phyloP scores from a whole-genome alignment of 352 stramenopile genomes.

The Phytophthora uliginosa region DNA sequence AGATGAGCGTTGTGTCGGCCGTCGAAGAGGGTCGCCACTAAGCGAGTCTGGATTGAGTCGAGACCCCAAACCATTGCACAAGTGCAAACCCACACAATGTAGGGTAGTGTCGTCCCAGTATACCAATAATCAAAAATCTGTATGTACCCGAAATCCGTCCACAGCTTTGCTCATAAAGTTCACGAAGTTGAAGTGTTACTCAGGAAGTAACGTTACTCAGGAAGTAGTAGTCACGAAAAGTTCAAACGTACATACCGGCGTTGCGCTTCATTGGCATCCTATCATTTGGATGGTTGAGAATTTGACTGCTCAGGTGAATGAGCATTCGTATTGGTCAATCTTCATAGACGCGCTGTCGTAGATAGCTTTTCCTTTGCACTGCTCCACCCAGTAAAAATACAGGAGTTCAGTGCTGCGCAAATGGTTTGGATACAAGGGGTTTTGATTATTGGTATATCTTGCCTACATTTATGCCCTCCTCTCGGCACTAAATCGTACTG shows the following conservation, averaged over 20 bases:
- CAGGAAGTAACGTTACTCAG: background rate
- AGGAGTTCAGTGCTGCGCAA: background rate
- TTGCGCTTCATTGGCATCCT: background rate
- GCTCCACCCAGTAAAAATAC: background rate
- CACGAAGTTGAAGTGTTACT: background rate
- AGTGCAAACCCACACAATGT: background rate
- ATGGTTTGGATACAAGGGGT: background rate
- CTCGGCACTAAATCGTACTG: slow-evolving; percentile 4
- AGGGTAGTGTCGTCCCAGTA: background rate
- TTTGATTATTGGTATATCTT: slow-evolving; percentile 13
- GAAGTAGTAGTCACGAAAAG: background rate
- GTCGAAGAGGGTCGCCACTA: slow-evolving; percentile 1
- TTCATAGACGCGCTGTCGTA: background rate
- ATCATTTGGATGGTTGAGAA: background rate
- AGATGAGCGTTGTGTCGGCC: slow-evolving; percentile 8
- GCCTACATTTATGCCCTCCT: slow-evolving; percentile 9
- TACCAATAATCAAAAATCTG: background rate
- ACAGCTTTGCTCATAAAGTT: background rate
- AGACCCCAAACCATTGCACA: background rate
- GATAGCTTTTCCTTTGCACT: background rate
- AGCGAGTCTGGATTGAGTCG: background rate
- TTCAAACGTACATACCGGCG: background rate
- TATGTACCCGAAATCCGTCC: background rate
- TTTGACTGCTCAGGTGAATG: background rate
- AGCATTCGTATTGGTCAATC: background rate